Evolutionary conservation across 2,329 filamentous ascomycete species (phyloP).

Genomic region (Colletotrichum limetticola): DNA sequence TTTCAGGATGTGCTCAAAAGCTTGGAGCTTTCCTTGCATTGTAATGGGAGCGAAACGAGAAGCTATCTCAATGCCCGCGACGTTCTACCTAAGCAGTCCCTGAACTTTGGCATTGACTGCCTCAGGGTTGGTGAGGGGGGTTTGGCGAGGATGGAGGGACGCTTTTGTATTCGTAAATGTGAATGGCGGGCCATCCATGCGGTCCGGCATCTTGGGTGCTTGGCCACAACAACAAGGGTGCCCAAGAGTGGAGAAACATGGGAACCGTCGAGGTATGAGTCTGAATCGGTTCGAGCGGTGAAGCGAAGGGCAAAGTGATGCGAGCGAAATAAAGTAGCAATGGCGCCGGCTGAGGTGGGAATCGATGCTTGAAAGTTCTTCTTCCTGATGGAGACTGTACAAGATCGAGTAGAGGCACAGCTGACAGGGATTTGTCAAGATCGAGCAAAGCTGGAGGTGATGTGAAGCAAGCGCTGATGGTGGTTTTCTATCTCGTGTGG

Average conservation of each 20-base stretch:
- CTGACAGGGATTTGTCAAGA: neutral
- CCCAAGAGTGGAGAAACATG: conserved; percentile 14
- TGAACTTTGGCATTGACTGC: neutral
- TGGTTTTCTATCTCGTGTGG: neutral
- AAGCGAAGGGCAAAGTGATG: conserved; percentile 1
- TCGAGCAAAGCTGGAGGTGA: neutral
- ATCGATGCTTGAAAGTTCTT: neutral
- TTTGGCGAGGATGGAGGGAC: neutral
- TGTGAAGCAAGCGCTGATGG: neutral
- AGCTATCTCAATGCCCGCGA: neutral
- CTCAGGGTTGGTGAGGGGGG: neutral
- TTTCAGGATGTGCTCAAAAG: conserved; percentile 21
- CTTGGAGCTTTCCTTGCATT: neutral
- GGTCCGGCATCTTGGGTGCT: conserved; percentile 27
- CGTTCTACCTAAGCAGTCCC: neutral
- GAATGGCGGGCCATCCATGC: neutral
- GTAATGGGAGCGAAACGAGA: neutral
- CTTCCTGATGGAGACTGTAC: neutral
- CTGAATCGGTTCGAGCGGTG: conserved; percentile 26
- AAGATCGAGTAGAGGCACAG: neutral
- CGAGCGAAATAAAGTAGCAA: neutral
- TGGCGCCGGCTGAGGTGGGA: neutral
- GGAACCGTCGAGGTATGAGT: conserved; percentile 15
- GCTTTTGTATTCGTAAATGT: neutral
- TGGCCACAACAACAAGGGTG: conserved; percentile 9